Percentiles rank a stretch among this genome's conserved stretches.
Evolutionary conservation across 1,139 yeast genomes (phyloP).

Genomic region (Zygotorulaspora mrakii): DNA sequence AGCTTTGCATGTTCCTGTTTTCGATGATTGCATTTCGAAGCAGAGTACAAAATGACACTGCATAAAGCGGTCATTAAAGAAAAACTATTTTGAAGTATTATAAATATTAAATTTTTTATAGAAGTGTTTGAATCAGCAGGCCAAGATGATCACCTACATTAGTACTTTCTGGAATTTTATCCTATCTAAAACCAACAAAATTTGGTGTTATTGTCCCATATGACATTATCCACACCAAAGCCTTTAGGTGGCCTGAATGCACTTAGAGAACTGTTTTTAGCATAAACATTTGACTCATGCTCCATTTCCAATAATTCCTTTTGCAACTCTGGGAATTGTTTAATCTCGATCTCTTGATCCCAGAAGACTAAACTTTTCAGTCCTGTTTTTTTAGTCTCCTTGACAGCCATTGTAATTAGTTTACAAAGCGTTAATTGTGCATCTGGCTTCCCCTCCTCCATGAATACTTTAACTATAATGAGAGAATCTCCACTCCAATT

Average conservation of each 20-base stretch:
- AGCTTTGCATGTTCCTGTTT: too few relatives aligned
- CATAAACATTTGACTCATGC: conserved; percentile 22
- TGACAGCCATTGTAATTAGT: conserved; percentile 26
- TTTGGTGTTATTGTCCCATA: conserved; percentile 37
- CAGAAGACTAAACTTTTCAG: conserved; percentile 30
- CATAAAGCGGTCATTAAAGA: too few relatives aligned
- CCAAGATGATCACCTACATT: too few relatives aligned
- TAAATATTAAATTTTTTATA: too few relatives aligned
- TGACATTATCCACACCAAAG: conserved; percentile 18
- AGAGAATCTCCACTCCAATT: conserved; percentile 42
- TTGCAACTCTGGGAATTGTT: conserved; percentile 24
- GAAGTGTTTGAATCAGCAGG: too few relatives aligned
- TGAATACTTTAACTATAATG: conserved; percentile 34
- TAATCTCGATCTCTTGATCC: conserved; percentile 34
- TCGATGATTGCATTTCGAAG: too few relatives aligned
- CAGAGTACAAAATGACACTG: too few relatives aligned
- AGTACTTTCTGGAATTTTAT: not conserved
- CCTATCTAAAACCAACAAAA: conserved; percentile 34
- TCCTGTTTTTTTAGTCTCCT: conserved; percentile 23
- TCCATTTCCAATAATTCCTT: conserved; percentile 19
- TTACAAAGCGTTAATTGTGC: conserved; percentile 19
- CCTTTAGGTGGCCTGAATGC: conserved; percentile 34
- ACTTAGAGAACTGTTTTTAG: conserved; percentile 33
- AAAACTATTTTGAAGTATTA: too few relatives aligned
- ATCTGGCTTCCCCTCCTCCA: conserved; percentile 16